phyloP scores from a whole-genome alignment of 2,329 filamentous ascomycete species.

The Paraphoma sp. region DNA sequence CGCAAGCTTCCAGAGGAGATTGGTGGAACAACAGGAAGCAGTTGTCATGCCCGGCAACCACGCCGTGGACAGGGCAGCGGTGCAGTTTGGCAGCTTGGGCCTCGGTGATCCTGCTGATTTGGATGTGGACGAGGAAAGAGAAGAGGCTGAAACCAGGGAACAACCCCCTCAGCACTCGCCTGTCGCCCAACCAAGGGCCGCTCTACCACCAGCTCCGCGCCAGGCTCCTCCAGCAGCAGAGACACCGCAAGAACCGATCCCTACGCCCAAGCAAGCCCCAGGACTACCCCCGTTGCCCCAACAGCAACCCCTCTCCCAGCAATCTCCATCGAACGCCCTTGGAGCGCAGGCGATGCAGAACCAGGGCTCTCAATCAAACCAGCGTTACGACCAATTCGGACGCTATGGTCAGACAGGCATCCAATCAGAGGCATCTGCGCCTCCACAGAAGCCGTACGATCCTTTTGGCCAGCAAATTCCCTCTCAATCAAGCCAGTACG shows the following conservation, averaged over 20 bases:
- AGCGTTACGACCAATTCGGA: constrained; percentile 68
- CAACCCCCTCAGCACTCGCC: constrained; percentile 95
- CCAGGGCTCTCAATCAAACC: constrained; percentile 53
- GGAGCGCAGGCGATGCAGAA: constrained; percentile 63
- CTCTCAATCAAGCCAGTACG: constrained; percentile 56
- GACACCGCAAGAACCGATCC: constrained; percentile 47
- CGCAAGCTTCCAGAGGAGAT: constrained; percentile 81
- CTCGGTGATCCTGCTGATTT: constrained; percentile 72
- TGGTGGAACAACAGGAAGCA: constrained; percentile 94
- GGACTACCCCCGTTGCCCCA: constrained; percentile 67
- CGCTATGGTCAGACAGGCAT: constrained; percentile 70
- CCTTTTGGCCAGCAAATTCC: constrained; percentile 78
- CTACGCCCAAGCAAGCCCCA: constrained; percentile 66
- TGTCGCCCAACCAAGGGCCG: constrained; percentile 81
- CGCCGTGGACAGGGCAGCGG: constrained; percentile 87
- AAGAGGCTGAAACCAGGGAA: constrained; percentile 92
- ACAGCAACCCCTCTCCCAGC: constrained; percentile 54
- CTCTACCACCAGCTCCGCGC: constrained; percentile 75
- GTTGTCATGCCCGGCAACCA: constrained; percentile 98
- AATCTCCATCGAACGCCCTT: constrained; percentile 53
- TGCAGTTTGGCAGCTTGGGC: constrained; percentile 96
- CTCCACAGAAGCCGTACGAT: constrained; percentile 83
- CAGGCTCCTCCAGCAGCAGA: constrained; percentile 52
- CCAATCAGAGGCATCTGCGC: constrained; percentile 65
- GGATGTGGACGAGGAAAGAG: constrained; percentile 91